Conservation (phyloP, 768 basidiomycete species). For the Termitomyces eurrhizus region DNA sequence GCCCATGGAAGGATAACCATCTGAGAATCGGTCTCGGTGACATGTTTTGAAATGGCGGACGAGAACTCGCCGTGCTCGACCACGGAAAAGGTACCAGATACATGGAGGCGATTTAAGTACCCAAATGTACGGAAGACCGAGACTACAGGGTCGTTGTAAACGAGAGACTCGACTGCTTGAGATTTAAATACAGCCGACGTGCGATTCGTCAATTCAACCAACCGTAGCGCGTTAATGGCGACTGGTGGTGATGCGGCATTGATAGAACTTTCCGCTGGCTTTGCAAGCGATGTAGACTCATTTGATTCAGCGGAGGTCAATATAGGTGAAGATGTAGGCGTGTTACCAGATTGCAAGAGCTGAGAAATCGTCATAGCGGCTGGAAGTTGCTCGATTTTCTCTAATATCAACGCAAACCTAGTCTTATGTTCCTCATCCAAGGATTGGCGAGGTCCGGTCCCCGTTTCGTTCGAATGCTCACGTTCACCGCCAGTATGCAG, state of each 20-base stretch:
- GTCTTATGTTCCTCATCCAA: constrained; percentile 43
- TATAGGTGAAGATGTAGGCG: constrained; percentile 1
- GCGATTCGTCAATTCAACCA: constrained; percentile 87
- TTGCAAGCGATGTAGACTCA: constrained; percentile 16
- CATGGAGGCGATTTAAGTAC: constrained; percentile 58
- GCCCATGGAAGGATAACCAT: constrained; percentile 88
- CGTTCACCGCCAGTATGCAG: constrained; percentile 24
- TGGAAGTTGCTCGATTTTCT: constrained; percentile 77
- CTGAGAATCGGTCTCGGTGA: constrained; percentile 52
- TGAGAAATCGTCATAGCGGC: constrained; percentile 80
- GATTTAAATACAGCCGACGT: constrained; percentile 85
- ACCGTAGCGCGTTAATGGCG: constrained; percentile 72
- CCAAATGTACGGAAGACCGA: constrained; percentile 78
- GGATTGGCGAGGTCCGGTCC: constrained; percentile 14
- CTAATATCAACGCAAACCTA: constrained; percentile 70
- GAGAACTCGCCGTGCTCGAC: constrained; percentile 76
- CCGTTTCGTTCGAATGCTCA: constrained; percentile 18
- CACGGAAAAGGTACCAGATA: constrained; percentile 70
- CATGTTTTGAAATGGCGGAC: constrained; percentile 58
- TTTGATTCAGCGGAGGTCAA: constrained; percentile 26
- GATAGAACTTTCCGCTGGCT: background rate
- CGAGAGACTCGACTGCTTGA: constrained; percentile 65
- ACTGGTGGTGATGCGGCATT: constrained; percentile 22
- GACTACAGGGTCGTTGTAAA: constrained; percentile 68
- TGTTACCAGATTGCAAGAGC: constrained; percentile 48